Evolutionary conservation across 2,329 filamentous ascomycete genomes (phyloP), one percentile per base, ranked within the genome.

Genomic region (Cordyceps cicadae): DNA sequence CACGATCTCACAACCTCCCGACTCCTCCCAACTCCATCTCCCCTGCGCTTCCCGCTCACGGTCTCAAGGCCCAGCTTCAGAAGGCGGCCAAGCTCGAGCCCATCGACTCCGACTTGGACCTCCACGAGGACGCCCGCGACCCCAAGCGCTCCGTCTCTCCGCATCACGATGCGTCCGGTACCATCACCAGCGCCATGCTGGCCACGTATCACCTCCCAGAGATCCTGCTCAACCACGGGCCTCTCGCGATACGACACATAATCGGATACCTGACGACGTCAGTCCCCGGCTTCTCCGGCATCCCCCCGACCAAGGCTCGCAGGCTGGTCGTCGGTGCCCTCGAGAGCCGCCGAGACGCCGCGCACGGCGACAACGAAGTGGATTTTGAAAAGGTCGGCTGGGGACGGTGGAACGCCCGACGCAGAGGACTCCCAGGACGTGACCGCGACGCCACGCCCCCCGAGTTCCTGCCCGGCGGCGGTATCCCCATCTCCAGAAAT

Each of bases 1-100:
- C 83, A 77, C 79, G 76, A 76, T 75, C 77, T 77, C 79, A 82
- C 68, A 79, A 84, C 73, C 85, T 96, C 70, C 91, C 89, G 65
- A 97, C 93, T 73, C 93, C 93, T 71, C 93, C 93, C 63, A 95
- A 93, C 79, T 97, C 92, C 75, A 92, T 97, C 73, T 97, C 92
- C 64, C 93, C 93, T 54, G 87, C 85, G 67, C 82, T 97, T 66
- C 87, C 88, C 68, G 90, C 92, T 63, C 90, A 93, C 69, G 88
- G 88, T 69, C 85, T 89, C 71, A 89, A 88, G 74, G 82, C 84
- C 64, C 87, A 87, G 71, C 79, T 85, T 66, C 81, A 81, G 70
- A 81, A 79, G 74, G 80, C 80, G 73, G 80, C 80, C 65, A 79
- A 72, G 67, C 79, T 85, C 70, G 84, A 86, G 65, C 79, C 81